Percentiles rank a stretch among this genome's conserved stretches.
These are phyloP conservation scores for Paramyrothecium sp. DNA, from an alignment of 2,329 filamentous ascomycete genomes.

Conservation along the genomic window DNA sequence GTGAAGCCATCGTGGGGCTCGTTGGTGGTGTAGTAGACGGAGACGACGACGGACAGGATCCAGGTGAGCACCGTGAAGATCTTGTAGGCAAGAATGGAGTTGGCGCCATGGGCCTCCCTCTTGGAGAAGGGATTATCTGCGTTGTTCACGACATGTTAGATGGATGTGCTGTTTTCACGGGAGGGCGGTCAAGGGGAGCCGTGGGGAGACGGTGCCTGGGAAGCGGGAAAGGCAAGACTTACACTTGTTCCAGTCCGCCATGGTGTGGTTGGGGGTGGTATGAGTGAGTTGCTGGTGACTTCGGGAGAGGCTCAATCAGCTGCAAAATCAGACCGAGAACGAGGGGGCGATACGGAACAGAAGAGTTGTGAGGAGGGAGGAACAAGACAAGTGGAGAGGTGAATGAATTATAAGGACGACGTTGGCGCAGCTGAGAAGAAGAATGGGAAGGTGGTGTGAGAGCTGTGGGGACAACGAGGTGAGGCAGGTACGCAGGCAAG, in stretches of 20 bases:
- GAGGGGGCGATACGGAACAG: too few relatives aligned
- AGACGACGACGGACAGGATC: constrained; percentile 68
- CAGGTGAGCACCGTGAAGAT: constrained; percentile 72
- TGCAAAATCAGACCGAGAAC: too few relatives aligned
- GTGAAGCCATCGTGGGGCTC: constrained; percentile 60
- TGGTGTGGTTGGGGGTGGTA: constrained; percentile 10
- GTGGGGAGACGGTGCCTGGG: neutral
- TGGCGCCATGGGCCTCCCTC: constrained; percentile 62
- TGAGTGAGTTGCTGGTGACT: neutral
- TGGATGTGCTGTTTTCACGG: neutral
- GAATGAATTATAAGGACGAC: too few relatives aligned
- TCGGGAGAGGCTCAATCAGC: neutral
- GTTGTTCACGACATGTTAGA: neutral
- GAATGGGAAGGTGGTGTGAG: too few relatives aligned
- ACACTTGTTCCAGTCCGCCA: constrained; percentile 28
- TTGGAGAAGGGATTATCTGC: constrained; percentile 75
- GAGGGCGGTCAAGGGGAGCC: neutral
- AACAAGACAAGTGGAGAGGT: too few relatives aligned
- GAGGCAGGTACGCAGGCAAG: too few relatives aligned
- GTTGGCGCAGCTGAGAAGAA: too few relatives aligned
- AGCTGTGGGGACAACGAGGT: too few relatives aligned
- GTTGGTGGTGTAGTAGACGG: constrained; percentile 72
- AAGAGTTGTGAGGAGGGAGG: too few relatives aligned
- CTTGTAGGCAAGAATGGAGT: constrained; percentile 70
- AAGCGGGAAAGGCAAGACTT: constrained; percentile 8